A percentile compares a stretch with the other conserved stretches of the same genome.
Evolutionary conservation across 1,284 basidiomycete species (phyloP).

Genomic region (Heterobasidion irregulare): DNA sequence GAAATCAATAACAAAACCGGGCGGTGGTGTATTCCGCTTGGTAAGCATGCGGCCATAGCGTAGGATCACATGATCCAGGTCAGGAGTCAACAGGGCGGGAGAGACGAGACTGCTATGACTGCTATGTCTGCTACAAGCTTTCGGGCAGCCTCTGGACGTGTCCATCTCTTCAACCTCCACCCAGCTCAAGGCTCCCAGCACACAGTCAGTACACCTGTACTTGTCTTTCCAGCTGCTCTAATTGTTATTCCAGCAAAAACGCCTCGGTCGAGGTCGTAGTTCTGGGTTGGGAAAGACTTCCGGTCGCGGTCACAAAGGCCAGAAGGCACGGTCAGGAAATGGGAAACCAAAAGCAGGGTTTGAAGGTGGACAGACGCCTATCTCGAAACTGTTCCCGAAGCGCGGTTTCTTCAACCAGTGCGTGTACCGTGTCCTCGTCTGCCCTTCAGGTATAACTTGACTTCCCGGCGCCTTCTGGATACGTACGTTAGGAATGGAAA

Average conservation of each 20-base stretch:
- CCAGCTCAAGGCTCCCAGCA: slow-evolving; percentile 58
- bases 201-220: slow-evolving; percentile 31
- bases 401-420: slow-evolving; percentile 90
- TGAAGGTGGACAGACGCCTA: slow-evolving; percentile 94
- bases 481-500: slow-evolving; percentile 53
- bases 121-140: neutral
- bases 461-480: neutral
- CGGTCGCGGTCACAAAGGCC: slow-evolving; percentile 93
- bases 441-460: slow-evolving; percentile 2
- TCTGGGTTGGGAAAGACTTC: slow-evolving; percentile 89
- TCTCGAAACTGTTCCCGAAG: slow-evolving; percentile 91
- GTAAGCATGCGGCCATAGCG: no score
- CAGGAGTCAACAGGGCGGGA: no score
- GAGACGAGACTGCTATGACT: neutral
- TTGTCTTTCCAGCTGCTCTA: neutral
- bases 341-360: slow-evolving; percentile 83
- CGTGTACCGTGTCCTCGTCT: slow-evolving; percentile 22
- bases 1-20: no score
- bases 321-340: slow-evolving; percentile 87
- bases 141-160: neutral
- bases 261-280: slow-evolving; percentile 88
- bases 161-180: slow-evolving; percentile 49
- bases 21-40: no score
- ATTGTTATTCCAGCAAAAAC: slow-evolving; percentile 63
- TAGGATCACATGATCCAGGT: no score